phyloP scores from a whole-genome alignment of 2,329 filamentous ascomycete species.

The Rutstroemia sp. region DNA sequence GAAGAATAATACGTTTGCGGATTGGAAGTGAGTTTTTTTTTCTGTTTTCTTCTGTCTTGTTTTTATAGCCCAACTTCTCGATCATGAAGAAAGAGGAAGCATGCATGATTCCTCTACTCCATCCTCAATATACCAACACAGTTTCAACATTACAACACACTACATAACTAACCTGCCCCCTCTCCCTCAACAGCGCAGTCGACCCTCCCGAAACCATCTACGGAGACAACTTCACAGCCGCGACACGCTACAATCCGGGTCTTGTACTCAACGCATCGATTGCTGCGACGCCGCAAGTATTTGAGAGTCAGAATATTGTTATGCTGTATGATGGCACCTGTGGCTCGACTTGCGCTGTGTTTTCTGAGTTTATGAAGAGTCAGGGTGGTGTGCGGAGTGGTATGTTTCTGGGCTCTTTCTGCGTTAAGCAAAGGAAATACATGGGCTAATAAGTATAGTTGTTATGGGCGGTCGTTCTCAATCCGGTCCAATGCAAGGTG shows the following conservation, averaged over 20 bases:
- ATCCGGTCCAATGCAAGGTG: slow-evolving; percentile 47
- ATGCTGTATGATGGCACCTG: slow-evolving; percentile 44
- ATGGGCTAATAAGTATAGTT: slow-evolving; percentile 30
- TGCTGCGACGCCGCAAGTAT: slow-evolving; percentile 35
- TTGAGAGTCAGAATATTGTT: slow-evolving; percentile 33
- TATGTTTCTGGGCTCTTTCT: slow-evolving; percentile 17
- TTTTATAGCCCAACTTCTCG: neutral
- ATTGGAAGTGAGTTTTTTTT: slow-evolving; percentile 10
- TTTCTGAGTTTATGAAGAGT: slow-evolving; percentile 47
- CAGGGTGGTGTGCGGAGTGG: slow-evolving; percentile 39
- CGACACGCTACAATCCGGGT: neutral
- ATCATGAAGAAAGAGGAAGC: slow-evolving; percentile 10
- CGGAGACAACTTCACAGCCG: slow-evolving; percentile 10
- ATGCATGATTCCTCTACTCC: slow-evolving; percentile 8
- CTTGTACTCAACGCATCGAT: slow-evolving; percentile 21
- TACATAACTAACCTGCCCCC: no score
- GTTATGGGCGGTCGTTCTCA: slow-evolving; percentile 51
- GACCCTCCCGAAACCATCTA: slow-evolving; percentile 30
- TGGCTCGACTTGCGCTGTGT: slow-evolving; percentile 51
- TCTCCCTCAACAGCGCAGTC: slow-evolving; percentile 14
- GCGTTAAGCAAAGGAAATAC: no score
- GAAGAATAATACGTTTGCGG: slow-evolving; percentile 11
- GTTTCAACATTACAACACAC: no score
- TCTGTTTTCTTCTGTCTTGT: slow-evolving; percentile 4
- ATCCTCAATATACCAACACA: slow-evolving; percentile 16